These are phyloP conservation scores for Jacaranda mimosifolia DNA, from an alignment of 257 asterid genomes.

Conservation along the genomic window DNA sequence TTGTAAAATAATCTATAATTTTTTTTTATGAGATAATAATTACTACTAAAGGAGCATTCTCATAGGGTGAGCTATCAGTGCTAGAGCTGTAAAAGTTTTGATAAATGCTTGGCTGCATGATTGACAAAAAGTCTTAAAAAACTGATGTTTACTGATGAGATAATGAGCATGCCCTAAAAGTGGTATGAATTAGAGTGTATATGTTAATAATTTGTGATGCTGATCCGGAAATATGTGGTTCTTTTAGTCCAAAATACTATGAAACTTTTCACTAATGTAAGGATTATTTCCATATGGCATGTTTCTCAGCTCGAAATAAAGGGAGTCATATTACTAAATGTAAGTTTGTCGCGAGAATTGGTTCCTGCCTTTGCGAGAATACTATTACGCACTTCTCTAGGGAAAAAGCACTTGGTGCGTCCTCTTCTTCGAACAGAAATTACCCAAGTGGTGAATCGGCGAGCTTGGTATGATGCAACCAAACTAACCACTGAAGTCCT, in stretches of 20 bases:
- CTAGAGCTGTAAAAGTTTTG: not conserved
- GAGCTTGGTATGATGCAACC: conserved; percentile 82
- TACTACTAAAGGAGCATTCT: not conserved
- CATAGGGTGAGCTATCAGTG: not conserved
- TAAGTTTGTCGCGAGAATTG: conserved; percentile 73
- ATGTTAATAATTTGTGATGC: not conserved
- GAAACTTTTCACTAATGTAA: conserved; percentile 33
- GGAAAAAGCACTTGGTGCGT: conserved; percentile 74
- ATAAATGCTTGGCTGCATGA: not conserved
- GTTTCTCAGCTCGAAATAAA: conserved; percentile 64
- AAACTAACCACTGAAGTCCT: conserved; percentile 69
- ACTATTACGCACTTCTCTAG: conserved; percentile 67
- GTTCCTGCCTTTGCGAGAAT: conserved; percentile 82
- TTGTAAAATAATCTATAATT: not conserved
- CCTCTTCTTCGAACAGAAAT: conserved; percentile 78
- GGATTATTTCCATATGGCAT: conserved; percentile 52
- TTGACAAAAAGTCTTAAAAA: not conserved
- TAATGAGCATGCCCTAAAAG: too few species aligned
- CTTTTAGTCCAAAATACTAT: conserved; percentile 14
- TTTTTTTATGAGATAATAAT: not conserved
- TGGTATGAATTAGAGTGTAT: not conserved
- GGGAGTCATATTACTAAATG: conserved; percentile 68
- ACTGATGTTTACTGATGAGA: too few species aligned
- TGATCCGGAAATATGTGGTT: not conserved
- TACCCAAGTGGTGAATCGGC: conserved; percentile 78